Evolutionary conservation across 73 alveolate genomes (phyloP), one percentile per base, ranked within the genome.

Genomic region (Blepharisma japonicum): DNA sequence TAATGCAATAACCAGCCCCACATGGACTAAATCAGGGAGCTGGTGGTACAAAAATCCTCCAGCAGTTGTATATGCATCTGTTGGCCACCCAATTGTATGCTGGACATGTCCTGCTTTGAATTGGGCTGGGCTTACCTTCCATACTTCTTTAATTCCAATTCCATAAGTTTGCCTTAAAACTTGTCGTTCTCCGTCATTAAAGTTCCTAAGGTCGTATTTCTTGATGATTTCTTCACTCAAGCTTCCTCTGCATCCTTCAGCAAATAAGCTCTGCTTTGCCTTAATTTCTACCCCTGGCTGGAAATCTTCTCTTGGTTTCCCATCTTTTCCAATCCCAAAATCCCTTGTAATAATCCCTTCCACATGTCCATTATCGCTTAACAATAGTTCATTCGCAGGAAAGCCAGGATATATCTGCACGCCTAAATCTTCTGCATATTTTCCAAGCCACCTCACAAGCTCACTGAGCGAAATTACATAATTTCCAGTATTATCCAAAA

Each of bases 241-340:
- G 49, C 97, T 91, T 49, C 99, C 99, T 66, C 98, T 56, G 78
- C 96, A 88, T 56, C 99, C 99, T 91, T 95, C 99, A 11, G 98
- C 90, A 25, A 95, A 71, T 47, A 95, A 85, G 9, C 98, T 95
- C 82, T 95, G 91, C 83, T 94, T 95, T 46, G 97, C 99, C 20
- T 77, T 83, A 32, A 88, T 68, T 39, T 86, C 71, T 23, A 84
- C 71, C 23, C 95, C 95, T 46, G 91, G 88, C 56, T 72, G 51
- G 55, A 55, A 88, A n/a, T 66, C 71, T 51, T 79, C 90, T 77
- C 84, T 88, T 18, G 55, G 61, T 38, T 84, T 42, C n/a, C 98
- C 98, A 79, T 90, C 90, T 71, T 92, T 92, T 11, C 86, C 98
- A 11, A 90, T 80, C 18, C 98, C 98, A 77, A 90, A 77, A 80